Evolutionary conservation across 1,284 basidiomycete genomes (phyloP), one percentile per base, ranked within the genome.

Genomic region (Melampsora americana): DNA sequence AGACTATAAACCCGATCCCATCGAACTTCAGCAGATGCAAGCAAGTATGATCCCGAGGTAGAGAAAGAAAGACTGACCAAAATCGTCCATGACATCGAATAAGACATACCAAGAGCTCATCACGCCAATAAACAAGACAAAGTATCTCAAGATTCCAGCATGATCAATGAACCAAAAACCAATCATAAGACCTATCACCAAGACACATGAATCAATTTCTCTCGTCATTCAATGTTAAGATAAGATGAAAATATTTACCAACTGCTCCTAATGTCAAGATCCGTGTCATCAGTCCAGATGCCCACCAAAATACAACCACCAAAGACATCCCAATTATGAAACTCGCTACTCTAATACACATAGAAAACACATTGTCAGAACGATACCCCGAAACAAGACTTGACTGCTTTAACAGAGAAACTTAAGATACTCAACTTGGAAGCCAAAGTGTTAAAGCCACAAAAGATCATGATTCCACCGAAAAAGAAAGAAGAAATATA

Each of bases 391-490:
- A n/a, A n/a, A n/a, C n/a, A 69, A 35, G 42, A 28, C 3, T 32
- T 26, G 23, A 46, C n/a, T 14, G 4, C 5, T 56, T 32, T n/a
- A 28, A 56, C 28, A 48, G 14, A 20, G 26, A 12, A 1, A 14
- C 16, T 23, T n/a, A 44, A 56, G 32, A 18, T 14, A 44, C 60
- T 71, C 56, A 81, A 78, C 65, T 81, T 81, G 60, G 79, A 79
- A 35, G 80, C 80, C n/a, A 80, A 72, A 14, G 79, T 81, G 60
- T 81, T 77, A 77, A 81, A 81, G 5, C 81, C 81, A 66, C 80
- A 80, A 32, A 81, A 79, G 0, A 79, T 79, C 18, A 81, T 39
- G 9, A 79, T 20, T 0, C 80, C 80, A 39, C 81, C 81, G 4
- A 79, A 46, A n/a, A 81, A 11, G 56, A 79, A 79, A 39, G 71